These are phyloP conservation scores for Penicillium atrosanguineum DNA, from an alignment of 495 filamentous ascomycete species.

Conservation along the genomic window DNA sequence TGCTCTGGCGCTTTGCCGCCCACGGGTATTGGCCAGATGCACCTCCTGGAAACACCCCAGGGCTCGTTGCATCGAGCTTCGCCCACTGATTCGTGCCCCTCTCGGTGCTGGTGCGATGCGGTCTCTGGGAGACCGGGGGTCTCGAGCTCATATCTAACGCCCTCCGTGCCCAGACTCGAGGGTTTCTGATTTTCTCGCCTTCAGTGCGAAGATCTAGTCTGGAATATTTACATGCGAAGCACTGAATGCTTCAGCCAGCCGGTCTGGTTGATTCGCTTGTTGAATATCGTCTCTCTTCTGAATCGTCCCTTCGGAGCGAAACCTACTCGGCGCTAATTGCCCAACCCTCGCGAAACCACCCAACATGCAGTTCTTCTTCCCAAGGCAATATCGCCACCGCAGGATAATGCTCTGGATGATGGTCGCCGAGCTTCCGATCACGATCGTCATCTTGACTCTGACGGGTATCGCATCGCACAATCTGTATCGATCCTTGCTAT, in stretches of 20 bases:
- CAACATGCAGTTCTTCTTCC: slow-evolving; percentile 37
- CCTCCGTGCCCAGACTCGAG: slow-evolving; percentile 20
- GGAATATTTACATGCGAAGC: slow-evolving; percentile 28
- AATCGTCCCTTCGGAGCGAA: slow-evolving; percentile 6
- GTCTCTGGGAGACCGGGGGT: slow-evolving; percentile 15
- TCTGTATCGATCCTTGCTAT: slow-evolving; percentile 73
- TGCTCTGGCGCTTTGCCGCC: slow-evolving; percentile 39
- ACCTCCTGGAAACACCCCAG: slow-evolving; percentile 31
- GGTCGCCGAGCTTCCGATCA: slow-evolving; percentile 64
- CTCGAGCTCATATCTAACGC: slow-evolving; percentile 30
- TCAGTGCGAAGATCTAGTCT: slow-evolving; percentile 4
- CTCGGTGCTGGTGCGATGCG: slow-evolving; percentile 26
- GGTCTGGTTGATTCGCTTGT: slow-evolving; percentile 33
- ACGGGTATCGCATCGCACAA: slow-evolving; percentile 81
- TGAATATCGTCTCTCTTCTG: slow-evolving; percentile 6
- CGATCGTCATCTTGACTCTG: slow-evolving; percentile 69
- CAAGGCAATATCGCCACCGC: slow-evolving; percentile 63
- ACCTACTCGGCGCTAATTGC: background rate
- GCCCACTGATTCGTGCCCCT: slow-evolving; percentile 36
- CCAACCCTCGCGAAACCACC: slow-evolving; percentile 1
- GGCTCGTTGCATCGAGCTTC: slow-evolving; percentile 13
- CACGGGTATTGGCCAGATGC: slow-evolving; percentile 44
- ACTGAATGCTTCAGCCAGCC: slow-evolving; percentile 40
- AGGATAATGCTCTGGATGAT: slow-evolving; percentile 64
- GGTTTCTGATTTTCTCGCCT: slow-evolving; percentile 9